Conservation (phyloP, 73 alveolate genomes). For the Paramecium pentaurelia region DNA sequence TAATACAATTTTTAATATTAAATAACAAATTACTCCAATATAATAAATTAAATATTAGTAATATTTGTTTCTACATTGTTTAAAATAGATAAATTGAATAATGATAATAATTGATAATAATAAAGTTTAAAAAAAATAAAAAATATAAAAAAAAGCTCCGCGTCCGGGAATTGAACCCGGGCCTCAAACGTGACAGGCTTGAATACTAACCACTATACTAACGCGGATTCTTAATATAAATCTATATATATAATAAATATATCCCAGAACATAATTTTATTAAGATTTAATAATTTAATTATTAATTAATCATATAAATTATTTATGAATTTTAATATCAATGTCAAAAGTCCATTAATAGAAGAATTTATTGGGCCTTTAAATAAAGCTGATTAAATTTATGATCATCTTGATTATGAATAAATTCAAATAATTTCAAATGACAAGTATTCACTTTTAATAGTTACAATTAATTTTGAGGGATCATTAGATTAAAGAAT, state of each 20-base stretch:
- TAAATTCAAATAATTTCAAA: not conserved
- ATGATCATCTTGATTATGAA: not conserved
- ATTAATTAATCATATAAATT: not conserved
- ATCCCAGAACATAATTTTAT: not conserved
- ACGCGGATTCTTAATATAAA: constrained; percentile 57
- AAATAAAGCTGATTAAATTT: not conserved
- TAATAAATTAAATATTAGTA: no score
- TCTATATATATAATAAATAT: not conserved
- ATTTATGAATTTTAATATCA: not conserved
- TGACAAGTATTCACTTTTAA: not conserved
- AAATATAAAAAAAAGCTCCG: constrained; percentile 75
- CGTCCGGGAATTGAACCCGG: constrained; percentile 93
- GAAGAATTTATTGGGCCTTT: not conserved
- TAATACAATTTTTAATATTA: no score
- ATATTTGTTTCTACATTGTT: no score
- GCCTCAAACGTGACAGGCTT: constrained; percentile 92
- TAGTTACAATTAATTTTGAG: not conserved
- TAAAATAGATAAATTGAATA: not conserved
- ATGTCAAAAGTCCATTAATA: not conserved
- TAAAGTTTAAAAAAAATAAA: not conserved
- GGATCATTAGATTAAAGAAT: not conserved
- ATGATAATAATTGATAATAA: not conserved
- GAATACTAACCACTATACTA: constrained; percentile 82
- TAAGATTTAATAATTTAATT: not conserved
- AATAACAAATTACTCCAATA: no score